Evolutionary conservation across 1,284 basidiomycete species (phyloP).

Genomic region (Irpex sp.): DNA sequence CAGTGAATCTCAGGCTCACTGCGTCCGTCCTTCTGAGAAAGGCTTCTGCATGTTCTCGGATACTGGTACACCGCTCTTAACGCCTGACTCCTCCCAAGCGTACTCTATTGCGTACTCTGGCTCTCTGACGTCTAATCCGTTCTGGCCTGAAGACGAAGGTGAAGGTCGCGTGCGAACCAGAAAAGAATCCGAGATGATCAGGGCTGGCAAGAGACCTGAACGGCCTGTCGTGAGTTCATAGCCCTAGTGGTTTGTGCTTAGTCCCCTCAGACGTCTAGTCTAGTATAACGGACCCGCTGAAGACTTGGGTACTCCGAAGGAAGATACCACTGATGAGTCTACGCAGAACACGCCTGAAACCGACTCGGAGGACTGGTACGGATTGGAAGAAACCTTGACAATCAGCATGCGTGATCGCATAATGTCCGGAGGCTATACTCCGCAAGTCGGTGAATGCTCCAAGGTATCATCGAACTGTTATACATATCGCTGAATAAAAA

Average conservation of each 20-base stretch:
- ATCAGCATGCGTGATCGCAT: slow-evolving; percentile 35
- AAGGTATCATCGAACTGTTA: slow-evolving; percentile 15
- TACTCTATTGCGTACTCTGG: neutral
- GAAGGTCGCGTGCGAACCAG: neutral
- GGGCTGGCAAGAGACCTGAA: slow-evolving; percentile 15
- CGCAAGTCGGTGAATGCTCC: slow-evolving; percentile 33
- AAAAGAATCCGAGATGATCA: slow-evolving; percentile 8
- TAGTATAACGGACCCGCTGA: too few species aligned
- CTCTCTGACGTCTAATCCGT: neutral
- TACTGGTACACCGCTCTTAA: slow-evolving; percentile 8
- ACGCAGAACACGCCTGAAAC: neutral
- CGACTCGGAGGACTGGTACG: slow-evolving; percentile 36
- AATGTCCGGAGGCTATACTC: slow-evolving; percentile 11
- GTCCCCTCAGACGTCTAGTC: too few species aligned
- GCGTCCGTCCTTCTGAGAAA: neutral
- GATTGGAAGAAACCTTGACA: slow-evolving; percentile 38
- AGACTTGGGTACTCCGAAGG: slow-evolving; percentile 10
- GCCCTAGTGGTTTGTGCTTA: neutral
- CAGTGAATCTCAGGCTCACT: neutral
- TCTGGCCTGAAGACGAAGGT: neutral
- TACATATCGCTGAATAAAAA: neutral
- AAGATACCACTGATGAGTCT: neutral
- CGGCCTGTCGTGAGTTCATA: slow-evolving; percentile 8
- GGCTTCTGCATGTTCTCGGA: neutral
- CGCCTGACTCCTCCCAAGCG: slow-evolving; percentile 4